Base-by-base conservation (phyloP, 2,329 filamentous ascomycete genomes). In the Hymenoscyphus linearis region DNA sequence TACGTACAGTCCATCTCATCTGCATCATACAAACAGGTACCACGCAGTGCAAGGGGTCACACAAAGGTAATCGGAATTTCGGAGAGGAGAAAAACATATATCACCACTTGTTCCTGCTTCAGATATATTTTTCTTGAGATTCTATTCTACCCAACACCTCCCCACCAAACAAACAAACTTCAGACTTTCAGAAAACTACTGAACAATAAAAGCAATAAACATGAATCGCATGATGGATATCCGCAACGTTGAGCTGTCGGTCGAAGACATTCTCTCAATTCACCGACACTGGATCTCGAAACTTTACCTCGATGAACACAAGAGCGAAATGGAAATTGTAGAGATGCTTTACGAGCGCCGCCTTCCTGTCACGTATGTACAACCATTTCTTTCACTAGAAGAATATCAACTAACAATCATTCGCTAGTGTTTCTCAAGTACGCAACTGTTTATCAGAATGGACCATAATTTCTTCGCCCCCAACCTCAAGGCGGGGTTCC, bases 321-420 rank as follows among this genome's bases (percentile, higher is more conserved):
- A 66, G 50, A 64, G 62, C 16, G 64, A 62, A 52, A 52, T 40
- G 18, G 65, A 70, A 36, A 70, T 70, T 14, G 66, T 68, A 9
- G 57, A 35, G 3, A 4, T 64, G 7, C 59, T 69, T 27, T 58
- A 57, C 35, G 64, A 66, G 16, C 59, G 52, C 6, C 56, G 52
- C 40, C 57, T 69, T 1, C 16, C 27, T n/a, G 64, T 67, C 54
- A 66, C 64, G 68, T 69, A 52, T 3, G 67, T 27, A 47, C 14
- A 31, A 37, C 7, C n/a, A 31, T n/a, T 26, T 37, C 25, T 27
- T 50, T 40, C n/a, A n/a, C n/a, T n/a, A n/a, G 14, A 47, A 44
- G 12, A 55, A 4, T 4, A 26, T 10, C 52, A 14, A 35, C 64
- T 65, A 58, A 66, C 35, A 27, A 34, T 50, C n/a, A 16, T 14